Evolutionary conservation across 805 yeast genomes (phyloP).

Genomic region (Brettanomyces sp.): DNA sequence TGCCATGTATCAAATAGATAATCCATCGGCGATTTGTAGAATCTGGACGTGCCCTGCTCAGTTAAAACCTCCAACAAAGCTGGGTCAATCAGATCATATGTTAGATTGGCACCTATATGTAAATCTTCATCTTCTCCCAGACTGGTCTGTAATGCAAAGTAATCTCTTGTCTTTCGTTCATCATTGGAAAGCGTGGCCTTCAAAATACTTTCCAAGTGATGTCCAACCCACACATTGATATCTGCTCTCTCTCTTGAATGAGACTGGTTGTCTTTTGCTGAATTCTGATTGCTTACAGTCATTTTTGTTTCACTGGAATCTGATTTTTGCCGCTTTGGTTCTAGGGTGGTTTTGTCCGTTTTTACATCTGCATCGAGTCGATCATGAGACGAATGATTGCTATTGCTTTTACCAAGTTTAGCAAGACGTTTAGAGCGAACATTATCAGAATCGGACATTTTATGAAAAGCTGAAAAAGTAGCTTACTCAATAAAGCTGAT

Average conservation of each 20-base stretch:
- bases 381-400: not conserved
- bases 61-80: conserved; percentile 47
- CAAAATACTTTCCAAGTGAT: conserved; percentile 29
- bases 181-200: conserved; percentile 18
- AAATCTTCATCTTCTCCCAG: no score
- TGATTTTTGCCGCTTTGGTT: no score
- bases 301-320: no score
- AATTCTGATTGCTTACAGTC: no score
- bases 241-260: conserved; percentile 3
- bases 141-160: no score
- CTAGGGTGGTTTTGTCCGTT: no score
- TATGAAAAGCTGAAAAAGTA: not conserved
- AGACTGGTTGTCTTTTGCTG: no score
- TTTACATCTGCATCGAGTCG: no score
- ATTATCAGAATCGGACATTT: not conserved
- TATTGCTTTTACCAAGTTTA: not conserved
- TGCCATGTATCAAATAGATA: conserved; percentile 40
- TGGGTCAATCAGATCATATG: conserved; percentile 34
- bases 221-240: conserved; percentile 32
- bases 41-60: conserved; percentile 37
- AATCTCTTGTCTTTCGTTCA: not conserved
- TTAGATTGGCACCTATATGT: conserved; percentile 8
- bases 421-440: not conserved
- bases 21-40: conserved; percentile 27
- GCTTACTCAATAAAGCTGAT: no score